Evolutionary conservation across 306 rosid species (phyloP), one percentile per base, ranked within the genome.

Genomic region (Rosa lucieae): DNA sequence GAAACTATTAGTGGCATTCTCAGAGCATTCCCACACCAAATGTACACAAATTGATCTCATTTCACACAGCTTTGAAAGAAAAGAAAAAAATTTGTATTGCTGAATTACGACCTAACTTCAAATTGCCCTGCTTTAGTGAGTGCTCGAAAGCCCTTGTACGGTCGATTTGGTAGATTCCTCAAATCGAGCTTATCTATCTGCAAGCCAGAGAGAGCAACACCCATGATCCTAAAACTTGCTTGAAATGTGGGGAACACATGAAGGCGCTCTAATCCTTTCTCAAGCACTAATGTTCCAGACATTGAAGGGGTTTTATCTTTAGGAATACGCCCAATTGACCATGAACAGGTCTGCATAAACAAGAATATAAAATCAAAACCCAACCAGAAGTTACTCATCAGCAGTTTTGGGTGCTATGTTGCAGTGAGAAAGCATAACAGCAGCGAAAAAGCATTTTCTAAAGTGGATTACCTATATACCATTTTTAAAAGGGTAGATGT

Each of bases 141-240:
- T 74, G 97, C 97, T 76, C 98, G 95, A 82, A 95, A 92, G 32
- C 99, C 99, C 89, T 95, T 92, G 85, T 91, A 90, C 23, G 90
- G 88, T 43, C 88, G 89, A 80, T 80, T 84, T 4, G 97, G 97
- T 43, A 89, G 78, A 71, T 84, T 89, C 82, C 85, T 89, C 73
- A 92, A 79, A 80, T 95, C 98, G 53, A 95, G 83, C 48, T 91
- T 95, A 82, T 92, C 97, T 75, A 95, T 91, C 82, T 91, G 89
- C 77, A 95, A 75, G 82, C 98, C 97, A 37, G 99, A 95, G 72
- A 92, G 98, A 46, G 97, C 96, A 35, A 91, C 85, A 15, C 97
- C 95, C 98, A 90, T 89, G 39, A 95, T 90, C 88, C 82, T 91
- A 81, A 95, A 95, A 53, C 84, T 90, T 74, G 87, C 97, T 82